Conservation (phyloP, 148 eudicot genomes). For the Camellia sinensis region DNA sequence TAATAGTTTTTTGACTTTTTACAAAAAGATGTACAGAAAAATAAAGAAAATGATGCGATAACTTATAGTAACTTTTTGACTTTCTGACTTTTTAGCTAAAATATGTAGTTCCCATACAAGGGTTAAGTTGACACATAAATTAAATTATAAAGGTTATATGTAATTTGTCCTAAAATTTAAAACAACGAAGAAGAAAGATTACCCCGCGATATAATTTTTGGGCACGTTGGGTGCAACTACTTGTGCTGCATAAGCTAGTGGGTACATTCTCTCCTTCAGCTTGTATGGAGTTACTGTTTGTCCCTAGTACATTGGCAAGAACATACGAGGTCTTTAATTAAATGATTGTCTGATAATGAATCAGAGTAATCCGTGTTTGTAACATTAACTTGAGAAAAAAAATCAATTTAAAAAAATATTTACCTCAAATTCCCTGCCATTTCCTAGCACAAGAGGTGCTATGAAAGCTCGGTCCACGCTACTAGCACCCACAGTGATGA, state of each 20-base stretch:
- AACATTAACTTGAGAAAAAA: not conserved
- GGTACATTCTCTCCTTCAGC: constrained; percentile 53
- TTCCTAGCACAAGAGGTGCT: constrained; percentile 63
- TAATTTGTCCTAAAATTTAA: no score
- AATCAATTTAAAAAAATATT: not conserved
- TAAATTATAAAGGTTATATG: no score
- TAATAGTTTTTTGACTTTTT: no score
- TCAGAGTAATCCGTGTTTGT: not conserved
- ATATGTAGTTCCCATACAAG: no score
- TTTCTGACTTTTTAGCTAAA: no score
- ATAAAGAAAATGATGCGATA: no score
- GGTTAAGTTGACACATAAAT: no score
- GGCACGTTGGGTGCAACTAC: constrained; percentile 46
- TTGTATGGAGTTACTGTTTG: constrained; percentile 57
- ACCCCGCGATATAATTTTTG: constrained; percentile 47
- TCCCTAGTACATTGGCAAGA: constrained; percentile 41
- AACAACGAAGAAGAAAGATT: not conserved
- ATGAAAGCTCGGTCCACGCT: constrained; percentile 61
- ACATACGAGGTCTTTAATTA: not conserved
- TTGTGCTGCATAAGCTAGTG: constrained; percentile 68
- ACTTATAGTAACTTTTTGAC: no score
- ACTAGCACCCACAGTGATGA: constrained; percentile 86
- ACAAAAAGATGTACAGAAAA: no score
- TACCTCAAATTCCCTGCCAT: constrained; percentile 58
- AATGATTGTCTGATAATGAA: no score